Evolutionary conservation across 2,329 filamentous ascomycete species (phyloP).

Genomic region (Xylariales sp.): DNA sequence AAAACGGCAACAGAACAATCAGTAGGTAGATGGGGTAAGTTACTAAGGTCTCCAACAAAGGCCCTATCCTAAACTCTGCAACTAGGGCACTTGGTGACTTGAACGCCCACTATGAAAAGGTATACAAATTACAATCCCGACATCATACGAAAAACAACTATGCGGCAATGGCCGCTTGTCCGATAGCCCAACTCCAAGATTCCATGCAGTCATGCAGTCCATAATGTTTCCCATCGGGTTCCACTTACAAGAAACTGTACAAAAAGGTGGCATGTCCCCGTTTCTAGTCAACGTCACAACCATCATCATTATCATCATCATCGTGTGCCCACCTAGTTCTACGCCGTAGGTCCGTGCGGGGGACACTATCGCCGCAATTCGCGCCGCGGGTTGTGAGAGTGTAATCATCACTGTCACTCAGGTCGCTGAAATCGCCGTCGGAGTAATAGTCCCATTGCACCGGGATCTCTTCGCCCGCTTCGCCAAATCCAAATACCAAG

Average conservation of each 20-base stretch:
- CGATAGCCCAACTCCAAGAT: conserved; percentile 27
- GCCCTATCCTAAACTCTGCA: neutral
- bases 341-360: conserved; percentile 26
- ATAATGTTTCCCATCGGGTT: conserved; percentile 9
- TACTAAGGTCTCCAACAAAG: neutral
- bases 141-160: conserved; percentile 18
- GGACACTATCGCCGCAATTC: conserved; percentile 38
- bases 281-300: conserved; percentile 52
- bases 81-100: neutral
- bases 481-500: conserved; percentile 65
- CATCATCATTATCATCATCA: conserved; percentile 46
- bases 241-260: conserved; percentile 26
- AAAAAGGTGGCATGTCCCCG: conserved; percentile 1
- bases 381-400: conserved; percentile 38
- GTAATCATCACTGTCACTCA: conserved; percentile 64
- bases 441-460: conserved; percentile 72
- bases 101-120: conserved; percentile 11
- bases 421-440: conserved; percentile 66
- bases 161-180: conserved; percentile 2
- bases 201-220: conserved; percentile 27
- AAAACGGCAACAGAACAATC: too few species aligned
- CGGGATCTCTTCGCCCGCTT: conserved; percentile 64
- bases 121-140: conserved; percentile 29
- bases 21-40: too few species aligned
- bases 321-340: conserved; percentile 22